A percentile compares a stretch with the other conserved stretches of the same genome.
phyloP scores from a whole-genome alignment of 345 rosid genomes.

The Lepidium africanum region DNA sequence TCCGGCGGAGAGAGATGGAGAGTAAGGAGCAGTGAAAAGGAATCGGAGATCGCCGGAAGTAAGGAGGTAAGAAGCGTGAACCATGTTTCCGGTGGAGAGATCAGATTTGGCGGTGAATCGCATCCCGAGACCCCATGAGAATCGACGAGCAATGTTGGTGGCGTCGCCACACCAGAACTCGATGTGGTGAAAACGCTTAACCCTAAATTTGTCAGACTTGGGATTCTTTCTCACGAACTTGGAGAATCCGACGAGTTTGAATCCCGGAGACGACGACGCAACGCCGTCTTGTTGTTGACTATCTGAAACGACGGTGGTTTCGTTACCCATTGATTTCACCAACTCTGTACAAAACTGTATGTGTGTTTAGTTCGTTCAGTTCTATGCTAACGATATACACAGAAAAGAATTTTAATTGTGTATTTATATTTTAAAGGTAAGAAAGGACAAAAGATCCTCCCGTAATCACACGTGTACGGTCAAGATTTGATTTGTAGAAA shows the following conservation, averaged over 20 bases:
- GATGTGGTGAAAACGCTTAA: slow-evolving; percentile 73
- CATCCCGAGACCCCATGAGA: slow-evolving; percentile 96
- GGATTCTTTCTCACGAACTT: slow-evolving; percentile 67
- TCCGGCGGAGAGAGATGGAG: slow-evolving; percentile 56
- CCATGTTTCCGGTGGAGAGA: slow-evolving; percentile 78
- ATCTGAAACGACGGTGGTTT: slow-evolving; percentile 5
- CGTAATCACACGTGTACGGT: slow-evolving; percentile 15
- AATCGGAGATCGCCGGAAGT: slow-evolving; percentile 78
- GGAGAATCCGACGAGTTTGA: slow-evolving; percentile 61
- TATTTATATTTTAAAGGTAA: background rate
- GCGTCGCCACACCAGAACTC: slow-evolving; percentile 95
- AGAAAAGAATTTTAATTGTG: background rate
- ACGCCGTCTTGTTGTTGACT: background rate
- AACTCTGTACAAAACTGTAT: background rate
- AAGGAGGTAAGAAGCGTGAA: slow-evolving; percentile 77
- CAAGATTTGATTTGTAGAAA: background rate
- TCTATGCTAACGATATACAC: background rate
- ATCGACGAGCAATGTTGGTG: slow-evolving; percentile 70
- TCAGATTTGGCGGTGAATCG: slow-evolving; percentile 73
- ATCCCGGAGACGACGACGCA: slow-evolving; percentile 8
- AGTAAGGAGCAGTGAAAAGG: slow-evolving; percentile 81
- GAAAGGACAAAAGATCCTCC: background rate
- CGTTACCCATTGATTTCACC: slow-evolving; percentile 11
- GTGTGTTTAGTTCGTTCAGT: background rate
- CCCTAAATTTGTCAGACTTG: slow-evolving; percentile 61